phyloP scores from a whole-genome alignment of 306 rosid species.

The Alnus glutinosa region DNA sequence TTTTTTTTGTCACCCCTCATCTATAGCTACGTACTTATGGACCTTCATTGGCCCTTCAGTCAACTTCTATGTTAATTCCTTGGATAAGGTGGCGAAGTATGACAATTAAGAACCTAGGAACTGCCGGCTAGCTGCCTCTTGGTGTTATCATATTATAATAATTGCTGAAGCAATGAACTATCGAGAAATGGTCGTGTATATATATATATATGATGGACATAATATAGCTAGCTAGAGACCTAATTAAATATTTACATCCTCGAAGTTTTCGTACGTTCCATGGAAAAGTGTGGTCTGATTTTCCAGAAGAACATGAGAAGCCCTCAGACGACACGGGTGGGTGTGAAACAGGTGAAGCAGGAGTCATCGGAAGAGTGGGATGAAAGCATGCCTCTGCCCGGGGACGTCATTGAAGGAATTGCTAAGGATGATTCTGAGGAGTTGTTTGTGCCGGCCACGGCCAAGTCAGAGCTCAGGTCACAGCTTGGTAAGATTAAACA shows the following conservation, averaged over 20 bases:
- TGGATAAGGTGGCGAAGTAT: not conserved
- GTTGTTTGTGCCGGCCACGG: constrained; percentile 42
- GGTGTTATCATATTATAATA: constrained; percentile 1
- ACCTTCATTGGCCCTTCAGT: too few relatives aligned
- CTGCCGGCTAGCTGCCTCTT: constrained; percentile 7
- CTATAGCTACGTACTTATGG: too few relatives aligned
- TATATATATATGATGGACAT: not conserved
- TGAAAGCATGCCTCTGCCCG: constrained; percentile 73
- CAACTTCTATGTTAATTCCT: not conserved
- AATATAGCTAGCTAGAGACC: constrained; percentile 8
- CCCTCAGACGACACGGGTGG: constrained; percentile 36
- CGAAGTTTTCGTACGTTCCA: constrained; percentile 28
- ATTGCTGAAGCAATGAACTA: constrained; percentile 21
- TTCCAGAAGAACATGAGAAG: constrained; percentile 34
- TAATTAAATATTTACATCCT: constrained; percentile 20
- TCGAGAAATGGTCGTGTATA: not conserved
- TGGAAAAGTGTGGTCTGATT: not conserved
- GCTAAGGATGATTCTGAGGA: constrained; percentile 33
- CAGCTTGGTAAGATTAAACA: constrained; percentile 53
- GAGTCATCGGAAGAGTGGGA: constrained; percentile 64
- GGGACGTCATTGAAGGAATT: constrained; percentile 69
- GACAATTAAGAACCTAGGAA: not conserved
- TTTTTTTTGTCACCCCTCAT: too few relatives aligned
- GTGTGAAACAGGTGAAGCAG: constrained; percentile 74
- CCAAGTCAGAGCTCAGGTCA: constrained; percentile 56